phyloP scores from a whole-genome alignment of 768 basidiomycete genomes.

The Calocybe cyanea region DNA sequence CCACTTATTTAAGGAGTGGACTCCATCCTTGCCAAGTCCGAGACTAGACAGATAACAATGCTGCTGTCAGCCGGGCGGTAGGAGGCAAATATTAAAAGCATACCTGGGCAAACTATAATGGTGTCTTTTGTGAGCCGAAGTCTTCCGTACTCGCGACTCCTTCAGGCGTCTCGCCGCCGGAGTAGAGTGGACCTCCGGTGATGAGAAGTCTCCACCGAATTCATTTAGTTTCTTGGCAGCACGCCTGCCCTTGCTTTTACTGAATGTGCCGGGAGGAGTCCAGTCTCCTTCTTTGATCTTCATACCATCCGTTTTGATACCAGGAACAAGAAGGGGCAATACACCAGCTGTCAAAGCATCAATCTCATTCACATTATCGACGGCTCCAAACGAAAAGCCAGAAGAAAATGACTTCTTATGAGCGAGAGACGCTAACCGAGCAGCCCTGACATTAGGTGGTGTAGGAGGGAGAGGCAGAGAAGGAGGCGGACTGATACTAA shows the following conservation, averaged over 20 bases:
- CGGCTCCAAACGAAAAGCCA: slow-evolving; percentile 57
- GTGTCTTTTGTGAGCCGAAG: slow-evolving; percentile 52
- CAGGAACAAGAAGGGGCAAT: slow-evolving; percentile 64
- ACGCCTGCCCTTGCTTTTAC: slow-evolving; percentile 38
- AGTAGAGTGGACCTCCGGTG: slow-evolving; percentile 58
- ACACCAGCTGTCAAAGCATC: slow-evolving; percentile 69
- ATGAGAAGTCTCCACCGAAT: slow-evolving; percentile 49
- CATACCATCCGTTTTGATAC: slow-evolving; percentile 55
- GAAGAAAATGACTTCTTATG: slow-evolving; percentile 66
- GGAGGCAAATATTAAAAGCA: slow-evolving; percentile 13
- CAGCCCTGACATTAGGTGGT: slow-evolving; percentile 61
- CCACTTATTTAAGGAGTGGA: slow-evolving; percentile 49
- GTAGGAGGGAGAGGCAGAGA: slow-evolving; percentile 70
- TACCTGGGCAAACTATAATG: slow-evolving; percentile 71
- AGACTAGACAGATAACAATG: slow-evolving; percentile 37
- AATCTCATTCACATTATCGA: slow-evolving; percentile 60
- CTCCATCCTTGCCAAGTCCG: slow-evolving; percentile 56
- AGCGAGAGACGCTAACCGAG: slow-evolving; percentile 47
- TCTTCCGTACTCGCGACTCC: slow-evolving; percentile 35
- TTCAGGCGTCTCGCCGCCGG: slow-evolving; percentile 38
- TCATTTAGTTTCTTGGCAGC: slow-evolving; percentile 32
- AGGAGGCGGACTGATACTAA: slow-evolving; percentile 55
- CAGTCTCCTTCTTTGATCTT: slow-evolving; percentile 46
- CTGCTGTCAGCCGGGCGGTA: slow-evolving; percentile 8
- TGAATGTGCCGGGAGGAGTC: slow-evolving; percentile 37